These are phyloP conservation scores for Leptoxyphium fumago DNA, from an alignment of 2,329 filamentous ascomycete genomes.

Conservation along the genomic window DNA sequence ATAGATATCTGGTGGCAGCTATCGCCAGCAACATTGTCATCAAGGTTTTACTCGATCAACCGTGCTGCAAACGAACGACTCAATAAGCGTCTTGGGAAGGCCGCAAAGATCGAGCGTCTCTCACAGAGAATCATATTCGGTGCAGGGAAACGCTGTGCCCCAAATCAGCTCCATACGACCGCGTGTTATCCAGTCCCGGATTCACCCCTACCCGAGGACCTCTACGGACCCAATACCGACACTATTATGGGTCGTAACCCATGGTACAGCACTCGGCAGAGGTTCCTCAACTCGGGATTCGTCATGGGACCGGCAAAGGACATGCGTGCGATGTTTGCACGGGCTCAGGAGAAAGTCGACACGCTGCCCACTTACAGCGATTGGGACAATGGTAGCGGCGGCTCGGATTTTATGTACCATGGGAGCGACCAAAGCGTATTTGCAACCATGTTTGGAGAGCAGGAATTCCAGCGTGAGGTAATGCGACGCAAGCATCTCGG, in stretches of 20 bases:
- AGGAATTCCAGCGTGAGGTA: slow-evolving; percentile 17
- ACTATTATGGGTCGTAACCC: slow-evolving; percentile 3
- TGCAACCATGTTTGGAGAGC: slow-evolving; percentile 14
- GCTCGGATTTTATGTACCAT: slow-evolving; percentile 13
- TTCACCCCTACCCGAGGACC: slow-evolving; percentile 34
- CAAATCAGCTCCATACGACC: slow-evolving; percentile 26
- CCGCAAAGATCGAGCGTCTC: slow-evolving; percentile 20
- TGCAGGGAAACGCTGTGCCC: slow-evolving; percentile 39
- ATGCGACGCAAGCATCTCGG: slow-evolving; percentile 11
- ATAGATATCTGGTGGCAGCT: slow-evolving; percentile 15
- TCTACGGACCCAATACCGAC: slow-evolving; percentile 24
- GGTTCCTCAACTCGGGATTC: slow-evolving; percentile 13
- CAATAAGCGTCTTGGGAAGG: slow-evolving; percentile 16
- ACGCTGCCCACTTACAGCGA: slow-evolving; percentile 6
- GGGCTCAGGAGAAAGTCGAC: slow-evolving; percentile 11
- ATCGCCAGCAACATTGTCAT: slow-evolving; percentile 10
- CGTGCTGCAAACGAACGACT: slow-evolving; percentile 30
- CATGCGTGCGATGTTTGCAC: slow-evolving; percentile 11
- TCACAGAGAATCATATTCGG: slow-evolving; percentile 41
- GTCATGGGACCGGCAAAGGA: slow-evolving; percentile 13
- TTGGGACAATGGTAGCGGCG: slow-evolving; percentile 13
- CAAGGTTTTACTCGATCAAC: slow-evolving; percentile 11
- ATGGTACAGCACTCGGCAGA: slow-evolving; percentile 6
- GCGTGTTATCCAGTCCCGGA: slow-evolving; percentile 38
- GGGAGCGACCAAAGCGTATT: slow-evolving; percentile 14